These are phyloP conservation scores for thale cress (Arabidopsis thaliana) DNA, from an alignment of 345 rosid species.

Conservation along the genomic window DNA sequence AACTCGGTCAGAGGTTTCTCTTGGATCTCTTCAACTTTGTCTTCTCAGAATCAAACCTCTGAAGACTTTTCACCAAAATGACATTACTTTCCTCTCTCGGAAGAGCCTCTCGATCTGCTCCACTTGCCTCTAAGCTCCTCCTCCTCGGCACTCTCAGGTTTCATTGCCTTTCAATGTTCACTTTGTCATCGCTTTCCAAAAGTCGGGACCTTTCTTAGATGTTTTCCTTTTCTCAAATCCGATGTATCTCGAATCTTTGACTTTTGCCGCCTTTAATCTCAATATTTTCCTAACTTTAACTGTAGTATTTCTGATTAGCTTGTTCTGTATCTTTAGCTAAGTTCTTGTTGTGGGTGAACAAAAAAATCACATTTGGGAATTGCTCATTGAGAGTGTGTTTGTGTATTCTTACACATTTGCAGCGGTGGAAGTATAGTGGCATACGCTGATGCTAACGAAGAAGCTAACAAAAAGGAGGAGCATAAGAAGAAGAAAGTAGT, in stretches of 20 bases:
- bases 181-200: background rate
- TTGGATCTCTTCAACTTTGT: slow-evolving; percentile 1
- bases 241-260: background rate
- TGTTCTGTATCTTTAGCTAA: background rate
- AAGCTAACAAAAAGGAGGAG: slow-evolving; percentile 44
- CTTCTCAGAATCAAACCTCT: background rate
- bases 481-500: slow-evolving; percentile 63
- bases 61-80: slow-evolving; percentile 41
- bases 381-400: slow-evolving; percentile 13
- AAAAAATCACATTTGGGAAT: background rate
- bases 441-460: slow-evolving; percentile 61
- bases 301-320: background rate
- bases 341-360: background rate
- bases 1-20: slow-evolving; percentile 30
- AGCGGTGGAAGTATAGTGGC: slow-evolving; percentile 80
- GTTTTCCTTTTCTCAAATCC: background rate
- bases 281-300: background rate
- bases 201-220: slow-evolving; percentile 3
- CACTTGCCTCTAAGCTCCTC: slow-evolving; percentile 63
- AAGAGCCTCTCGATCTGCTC: slow-evolving; percentile 59
- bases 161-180: background rate
- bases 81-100: slow-evolving; percentile 59
- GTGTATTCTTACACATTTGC: slow-evolving; percentile 36
- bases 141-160: slow-evolving; percentile 78
- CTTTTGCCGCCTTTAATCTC: slow-evolving; percentile 4